Percentiles rank a stretch among this genome's conserved stretches.
These are phyloP conservation scores for Dunaliella primolecta DNA, from an alignment of 139 green algal species.

Conservation along the genomic window DNA sequence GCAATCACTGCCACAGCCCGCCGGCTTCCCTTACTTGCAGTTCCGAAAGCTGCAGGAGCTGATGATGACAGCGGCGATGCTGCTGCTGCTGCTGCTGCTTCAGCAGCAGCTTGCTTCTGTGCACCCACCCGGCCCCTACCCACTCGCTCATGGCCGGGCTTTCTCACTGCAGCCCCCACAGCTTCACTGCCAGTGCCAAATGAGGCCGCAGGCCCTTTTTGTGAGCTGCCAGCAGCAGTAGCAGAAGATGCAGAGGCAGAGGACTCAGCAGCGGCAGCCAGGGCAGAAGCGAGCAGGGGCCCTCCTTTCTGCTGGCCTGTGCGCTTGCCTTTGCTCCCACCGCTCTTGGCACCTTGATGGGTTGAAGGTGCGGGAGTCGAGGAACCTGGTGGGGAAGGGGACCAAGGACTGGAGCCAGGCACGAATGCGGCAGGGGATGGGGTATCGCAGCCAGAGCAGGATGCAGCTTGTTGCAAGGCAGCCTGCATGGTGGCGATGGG, in stretches of 20 bases:
- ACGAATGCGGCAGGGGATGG: not conserved
- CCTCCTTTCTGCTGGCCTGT: not conserved
- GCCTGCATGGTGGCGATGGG: too few relatives aligned
- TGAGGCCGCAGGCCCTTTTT: not conserved
- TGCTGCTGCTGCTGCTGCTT: too few relatives aligned
- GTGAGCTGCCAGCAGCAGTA: not conserved
- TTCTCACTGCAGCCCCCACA: not conserved
- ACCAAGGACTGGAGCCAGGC: too few relatives aligned
- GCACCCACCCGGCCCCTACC: not conserved
- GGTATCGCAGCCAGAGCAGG: not conserved
- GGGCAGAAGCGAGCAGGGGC: not conserved
- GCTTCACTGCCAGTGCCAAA: not conserved
- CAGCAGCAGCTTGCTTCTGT: not conserved
- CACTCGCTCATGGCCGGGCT: not conserved
- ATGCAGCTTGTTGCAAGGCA: not conserved
- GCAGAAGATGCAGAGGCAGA: not conserved
- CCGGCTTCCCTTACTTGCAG: not conserved
- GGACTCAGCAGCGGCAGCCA: not conserved
- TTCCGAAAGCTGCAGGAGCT: not conserved
- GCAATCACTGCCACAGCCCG: not conserved
- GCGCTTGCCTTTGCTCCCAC: too few relatives aligned
- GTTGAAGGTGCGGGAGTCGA: not conserved
- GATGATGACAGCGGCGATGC: too few relatives aligned
- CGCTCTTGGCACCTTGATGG: not conserved
- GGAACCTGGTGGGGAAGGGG: not conserved